Conservation (phyloP, 352 stramenopile genomes). For the Phytopythium mirpurense region DNA sequence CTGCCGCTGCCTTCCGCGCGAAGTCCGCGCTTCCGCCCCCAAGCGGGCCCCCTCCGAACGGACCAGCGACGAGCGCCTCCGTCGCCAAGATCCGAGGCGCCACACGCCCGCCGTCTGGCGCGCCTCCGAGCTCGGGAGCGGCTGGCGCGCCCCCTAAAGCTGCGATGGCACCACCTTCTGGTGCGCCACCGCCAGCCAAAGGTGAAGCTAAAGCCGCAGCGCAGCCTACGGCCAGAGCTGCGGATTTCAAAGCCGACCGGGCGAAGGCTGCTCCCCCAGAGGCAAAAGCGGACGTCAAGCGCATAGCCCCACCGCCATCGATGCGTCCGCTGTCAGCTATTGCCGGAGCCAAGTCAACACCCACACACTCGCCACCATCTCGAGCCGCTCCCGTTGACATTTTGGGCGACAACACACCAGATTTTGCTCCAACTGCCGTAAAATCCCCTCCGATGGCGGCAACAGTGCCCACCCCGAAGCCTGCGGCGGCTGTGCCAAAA, state of each 20-base stretch:
- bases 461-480: not conserved
- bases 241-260: constrained; percentile 15
- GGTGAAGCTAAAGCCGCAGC: constrained; percentile 12
- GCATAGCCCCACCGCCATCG: constrained; percentile 12
- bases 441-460: not conserved
- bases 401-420: constrained; percentile 23
- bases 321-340: constrained; percentile 3
- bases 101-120: constrained; percentile 32
- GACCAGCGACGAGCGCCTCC: constrained; percentile 42
- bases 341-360: constrained; percentile 1
- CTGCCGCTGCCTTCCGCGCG: constrained; percentile 57
- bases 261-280: constrained; percentile 11
- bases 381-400: constrained; percentile 30
- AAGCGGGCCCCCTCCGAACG: constrained; percentile 51
- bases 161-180: constrained; percentile 9
- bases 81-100: constrained; percentile 73
- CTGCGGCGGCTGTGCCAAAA: constrained; percentile 1
- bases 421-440: not conserved
- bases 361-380: constrained; percentile 7
- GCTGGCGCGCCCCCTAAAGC: constrained; percentile 13
- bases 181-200: constrained; percentile 14
- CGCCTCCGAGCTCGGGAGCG: constrained; percentile 20
- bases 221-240: constrained; percentile 7
- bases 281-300: constrained; percentile 25
- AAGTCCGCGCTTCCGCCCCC: constrained; percentile 59